Evolutionary conservation across 1,284 basidiomycete genomes (phyloP).

Genomic region (Pisolithus thermaeus): DNA sequence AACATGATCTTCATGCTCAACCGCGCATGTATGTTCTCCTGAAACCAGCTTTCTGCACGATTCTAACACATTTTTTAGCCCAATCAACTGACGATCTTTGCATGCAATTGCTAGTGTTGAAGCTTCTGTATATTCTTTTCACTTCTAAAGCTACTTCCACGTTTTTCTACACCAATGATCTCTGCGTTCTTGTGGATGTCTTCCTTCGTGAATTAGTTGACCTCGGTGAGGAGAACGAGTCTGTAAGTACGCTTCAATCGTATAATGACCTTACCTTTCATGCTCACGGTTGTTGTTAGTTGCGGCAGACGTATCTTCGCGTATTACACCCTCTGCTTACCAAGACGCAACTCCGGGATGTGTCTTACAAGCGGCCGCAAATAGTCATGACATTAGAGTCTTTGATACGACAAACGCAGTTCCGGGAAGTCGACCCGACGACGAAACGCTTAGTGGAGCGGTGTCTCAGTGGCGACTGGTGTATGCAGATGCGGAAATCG

Average conservation of each 20-base stretch:
- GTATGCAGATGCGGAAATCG: conserved; percentile 53
- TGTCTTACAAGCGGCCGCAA: conserved; percentile 89
- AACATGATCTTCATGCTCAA: conserved; percentile 99
- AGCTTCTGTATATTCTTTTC: conserved; percentile 93
- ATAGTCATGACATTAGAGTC: conserved; percentile 82
- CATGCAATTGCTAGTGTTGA: conserved; percentile 92
- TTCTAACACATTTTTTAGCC: conserved; percentile 38
- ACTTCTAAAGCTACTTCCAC: conserved; percentile 91
- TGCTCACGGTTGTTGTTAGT: conserved; percentile 37
- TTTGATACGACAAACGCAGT: conserved; percentile 66
- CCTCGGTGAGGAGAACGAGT: conserved; percentile 90
- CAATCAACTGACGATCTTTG: conserved; percentile 86
- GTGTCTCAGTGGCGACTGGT: conserved; percentile 87
- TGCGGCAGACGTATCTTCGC: conserved; percentile 94
- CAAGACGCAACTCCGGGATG: conserved; percentile 83
- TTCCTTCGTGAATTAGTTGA: conserved; percentile 90
- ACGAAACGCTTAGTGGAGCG: conserved; percentile 90
- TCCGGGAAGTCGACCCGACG: conserved; percentile 80
- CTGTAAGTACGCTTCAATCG: conserved; percentile 47
- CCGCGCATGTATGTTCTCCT: conserved; percentile 65
- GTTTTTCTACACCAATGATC: conserved; percentile 98
- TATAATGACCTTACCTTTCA: neutral
- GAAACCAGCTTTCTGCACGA: neutral
- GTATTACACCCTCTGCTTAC: conserved; percentile 94
- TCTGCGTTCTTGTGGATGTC: conserved; percentile 93